A percentile compares a stretch with the other conserved stretches of the same genome.
Evolutionary conservation across 2,329 filamentous ascomycete species (phyloP).

Genomic region (Leptosphaerulina australis): DNA sequence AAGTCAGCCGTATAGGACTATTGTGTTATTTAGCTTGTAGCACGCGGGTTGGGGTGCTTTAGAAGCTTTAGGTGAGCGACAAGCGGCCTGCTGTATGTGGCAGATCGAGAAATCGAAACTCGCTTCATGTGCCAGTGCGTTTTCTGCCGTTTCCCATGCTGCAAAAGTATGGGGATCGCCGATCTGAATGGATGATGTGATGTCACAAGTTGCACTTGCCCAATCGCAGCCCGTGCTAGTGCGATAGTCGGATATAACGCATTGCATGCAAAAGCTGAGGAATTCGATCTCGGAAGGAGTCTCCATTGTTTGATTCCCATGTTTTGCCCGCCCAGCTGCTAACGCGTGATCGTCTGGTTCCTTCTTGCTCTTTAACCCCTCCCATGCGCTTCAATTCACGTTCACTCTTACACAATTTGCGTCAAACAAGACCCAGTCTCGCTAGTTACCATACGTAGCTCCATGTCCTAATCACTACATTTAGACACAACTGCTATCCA

Average conservation of each 20-base stretch:
- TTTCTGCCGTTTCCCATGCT: constrained; percentile 3
- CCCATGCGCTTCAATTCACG: not conserved
- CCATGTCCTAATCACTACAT: not conserved
- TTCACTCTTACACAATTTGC: not conserved
- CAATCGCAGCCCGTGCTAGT: constrained; percentile 8
- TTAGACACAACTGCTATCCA: not conserved
- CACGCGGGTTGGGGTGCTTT: not conserved
- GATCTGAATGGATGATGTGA: constrained; percentile 1
- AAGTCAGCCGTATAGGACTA: too few species aligned
- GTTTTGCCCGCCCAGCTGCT: constrained; percentile 2
- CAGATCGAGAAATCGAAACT: constrained; percentile 3
- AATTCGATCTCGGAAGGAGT: constrained; percentile 14
- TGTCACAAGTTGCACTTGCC: constrained; percentile 1
- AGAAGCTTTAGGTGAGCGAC: not conserved
- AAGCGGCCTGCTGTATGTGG: not conserved
- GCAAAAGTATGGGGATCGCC: constrained; percentile 4
- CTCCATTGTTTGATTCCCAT: constrained; percentile 13
- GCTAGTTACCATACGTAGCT: too few species aligned
- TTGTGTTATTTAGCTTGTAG: not conserved
- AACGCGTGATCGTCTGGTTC: not conserved
- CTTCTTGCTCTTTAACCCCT: constrained; percentile 7
- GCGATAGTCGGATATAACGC: constrained; percentile 7
- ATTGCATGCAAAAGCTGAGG: constrained; percentile 19
- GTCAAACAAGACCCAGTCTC: not conserved
- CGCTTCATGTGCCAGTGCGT: not conserved